phyloP scores from a whole-genome alignment of 2,329 filamentous ascomycete species.

The Clonostachys byssicola region DNA sequence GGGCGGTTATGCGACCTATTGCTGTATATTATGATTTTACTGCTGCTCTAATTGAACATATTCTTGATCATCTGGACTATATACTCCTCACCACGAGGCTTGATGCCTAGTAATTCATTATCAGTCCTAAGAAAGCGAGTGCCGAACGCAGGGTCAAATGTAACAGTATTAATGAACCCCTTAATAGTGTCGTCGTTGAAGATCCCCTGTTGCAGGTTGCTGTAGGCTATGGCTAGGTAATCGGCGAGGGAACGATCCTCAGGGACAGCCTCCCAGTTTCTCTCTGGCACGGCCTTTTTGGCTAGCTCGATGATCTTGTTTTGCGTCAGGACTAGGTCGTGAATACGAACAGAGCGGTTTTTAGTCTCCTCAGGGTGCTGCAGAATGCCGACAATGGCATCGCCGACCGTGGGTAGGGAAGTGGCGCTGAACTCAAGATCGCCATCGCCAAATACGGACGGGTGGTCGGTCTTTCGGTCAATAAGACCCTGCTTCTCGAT shows the following conservation, averaged over 20 bases:
- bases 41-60: background rate
- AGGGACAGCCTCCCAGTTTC: conserved; percentile 37
- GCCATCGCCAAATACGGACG: conserved; percentile 44
- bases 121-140: conserved; percentile 24
- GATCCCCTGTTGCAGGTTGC: conserved; percentile 12
- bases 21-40: too few relatives aligned
- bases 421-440: conserved; percentile 41
- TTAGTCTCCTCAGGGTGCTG: conserved; percentile 43
- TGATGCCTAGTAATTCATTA: conserved; percentile 39
- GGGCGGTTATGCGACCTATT: too few relatives aligned
- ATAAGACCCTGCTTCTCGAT: conserved; percentile 26
- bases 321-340: conserved; percentile 38
- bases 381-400: conserved; percentile 43
- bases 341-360: conserved; percentile 41
- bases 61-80: background rate
- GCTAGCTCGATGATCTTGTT: conserved; percentile 35
- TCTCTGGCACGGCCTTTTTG: conserved; percentile 40
- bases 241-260: too few relatives aligned
- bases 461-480: conserved; percentile 27
- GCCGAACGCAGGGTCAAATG: conserved; percentile 24
- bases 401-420: conserved; percentile 37
- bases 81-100: conserved; percentile 25
- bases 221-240: too few relatives aligned
- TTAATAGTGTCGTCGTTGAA: conserved; percentile 16
- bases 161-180: conserved; percentile 19